phyloP scores from a whole-genome alignment of 495 filamentous ascomycete species.

The Massariosphaeria phaeospora region DNA sequence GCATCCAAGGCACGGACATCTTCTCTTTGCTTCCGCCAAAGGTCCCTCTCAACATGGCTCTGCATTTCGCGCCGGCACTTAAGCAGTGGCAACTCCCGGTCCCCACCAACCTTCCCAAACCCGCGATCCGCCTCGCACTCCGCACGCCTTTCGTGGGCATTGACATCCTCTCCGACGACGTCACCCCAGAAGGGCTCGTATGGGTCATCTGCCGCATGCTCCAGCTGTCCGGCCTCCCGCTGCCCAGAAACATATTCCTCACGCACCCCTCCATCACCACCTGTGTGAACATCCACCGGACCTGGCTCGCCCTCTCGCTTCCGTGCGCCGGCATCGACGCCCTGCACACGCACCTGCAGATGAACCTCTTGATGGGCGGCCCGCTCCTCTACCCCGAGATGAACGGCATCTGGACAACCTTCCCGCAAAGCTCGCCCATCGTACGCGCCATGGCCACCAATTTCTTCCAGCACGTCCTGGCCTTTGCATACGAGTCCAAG shows the following conservation, averaged over 20 bases:
- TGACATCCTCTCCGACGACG: neutral
- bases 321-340: neutral
- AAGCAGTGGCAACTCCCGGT: neutral
- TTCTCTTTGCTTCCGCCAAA: neutral
- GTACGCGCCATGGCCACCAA: neutral
- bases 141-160: neutral
- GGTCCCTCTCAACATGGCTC: conserved; percentile 5
- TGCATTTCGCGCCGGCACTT: conserved; percentile 11
- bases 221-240: neutral
- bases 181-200: neutral
- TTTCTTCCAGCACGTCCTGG: no score
- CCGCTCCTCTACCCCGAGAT: neutral
- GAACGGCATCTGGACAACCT: neutral
- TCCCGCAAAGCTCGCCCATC: neutral
- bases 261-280: neutral
- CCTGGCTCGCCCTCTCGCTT: conserved; percentile 1
- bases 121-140: neutral
- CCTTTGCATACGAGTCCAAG: no score
- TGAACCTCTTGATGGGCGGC: neutral
- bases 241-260: neutral
- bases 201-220: conserved; percentile 7
- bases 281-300: neutral
- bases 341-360: neutral
- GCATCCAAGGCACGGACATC: neutral
- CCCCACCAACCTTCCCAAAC: neutral